phyloP scores from a whole-genome alignment of 192 early-diverging fungal genomes.

The Podila horticola region DNA sequence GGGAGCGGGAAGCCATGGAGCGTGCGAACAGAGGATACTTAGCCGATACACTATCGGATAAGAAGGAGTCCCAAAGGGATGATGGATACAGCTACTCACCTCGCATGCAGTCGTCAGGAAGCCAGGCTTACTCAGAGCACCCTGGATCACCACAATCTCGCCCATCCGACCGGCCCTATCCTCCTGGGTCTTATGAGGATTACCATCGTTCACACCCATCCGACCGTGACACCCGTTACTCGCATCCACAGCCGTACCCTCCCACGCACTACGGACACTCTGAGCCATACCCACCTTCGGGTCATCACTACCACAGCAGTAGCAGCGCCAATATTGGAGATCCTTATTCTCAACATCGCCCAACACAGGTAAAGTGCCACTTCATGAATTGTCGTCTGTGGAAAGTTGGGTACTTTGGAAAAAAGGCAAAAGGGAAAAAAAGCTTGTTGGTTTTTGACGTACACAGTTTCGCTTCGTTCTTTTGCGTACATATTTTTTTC shows the following conservation, averaged over 20 bases:
- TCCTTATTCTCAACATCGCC: conserved; percentile 14
- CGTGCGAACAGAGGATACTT: conserved; percentile 35
- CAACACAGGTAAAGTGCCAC: conserved; percentile 22
- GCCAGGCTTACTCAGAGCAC: not conserved
- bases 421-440: not conserved
- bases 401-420: not conserved
- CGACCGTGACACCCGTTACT: not conserved
- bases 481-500: not conserved
- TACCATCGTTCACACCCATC: not conserved
- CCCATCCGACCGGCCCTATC: not conserved
- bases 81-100: conserved; percentile 13
- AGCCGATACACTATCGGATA: conserved; percentile 7
- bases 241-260: conserved; percentile 13
- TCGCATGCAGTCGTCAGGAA: conserved; percentile 2
- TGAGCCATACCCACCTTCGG: not conserved
- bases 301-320: conserved; percentile 35
- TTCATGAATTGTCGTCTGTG: not conserved
- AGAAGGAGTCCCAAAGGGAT: conserved; percentile 7
- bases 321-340: conserved; percentile 35
- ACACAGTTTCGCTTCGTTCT: not conserved
- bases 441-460: not conserved
- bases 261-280: conserved; percentile 14
- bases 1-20: conserved; percentile 47
- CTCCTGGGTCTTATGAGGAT: not conserved
- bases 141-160: not conserved